phyloP scores from a whole-genome alignment of 1,284 basidiomycete genomes.

The Athelia sp. region DNA sequence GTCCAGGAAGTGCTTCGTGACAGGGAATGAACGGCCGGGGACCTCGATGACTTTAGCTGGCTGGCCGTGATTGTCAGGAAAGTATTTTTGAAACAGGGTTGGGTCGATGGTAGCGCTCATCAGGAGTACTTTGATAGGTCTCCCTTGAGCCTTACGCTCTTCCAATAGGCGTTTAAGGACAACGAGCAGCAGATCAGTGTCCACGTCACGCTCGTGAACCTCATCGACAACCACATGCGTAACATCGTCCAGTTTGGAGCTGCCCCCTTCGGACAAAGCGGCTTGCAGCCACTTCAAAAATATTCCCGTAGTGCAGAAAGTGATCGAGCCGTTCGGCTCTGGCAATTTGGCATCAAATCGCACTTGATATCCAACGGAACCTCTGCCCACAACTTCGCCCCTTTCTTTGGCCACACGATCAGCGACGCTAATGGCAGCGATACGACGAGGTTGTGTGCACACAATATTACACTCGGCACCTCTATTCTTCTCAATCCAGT shows the following conservation, averaged over 20 bases:
- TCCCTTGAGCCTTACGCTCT: conserved; percentile 69
- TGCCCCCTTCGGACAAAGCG: conserved; percentile 48
- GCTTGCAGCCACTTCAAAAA: conserved; percentile 88
- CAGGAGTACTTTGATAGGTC: conserved; percentile 84
- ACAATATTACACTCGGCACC: conserved; percentile 89
- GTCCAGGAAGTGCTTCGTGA: conserved; percentile 79
- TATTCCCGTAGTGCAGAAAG: conserved; percentile 93
- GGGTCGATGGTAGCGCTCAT: conserved; percentile 98
- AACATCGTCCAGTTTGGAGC: conserved; percentile 65
- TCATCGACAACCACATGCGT: conserved; percentile 95
- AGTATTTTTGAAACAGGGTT: conserved; percentile 85
- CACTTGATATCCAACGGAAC: conserved; percentile 87
- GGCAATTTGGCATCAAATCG: conserved; percentile 86
- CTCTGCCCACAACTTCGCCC: conserved; percentile 67
- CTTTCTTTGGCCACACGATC: conserved; percentile 91
- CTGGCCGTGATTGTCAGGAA: conserved; percentile 57
- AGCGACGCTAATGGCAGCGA: conserved; percentile 92
- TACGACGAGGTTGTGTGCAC: conserved; percentile 90
- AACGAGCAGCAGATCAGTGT: conserved; percentile 89
- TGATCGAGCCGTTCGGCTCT: conserved; percentile 80
- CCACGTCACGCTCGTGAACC: conserved; percentile 94
- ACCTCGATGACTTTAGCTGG: conserved; percentile 79
- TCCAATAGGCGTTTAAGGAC: conserved; percentile 84
- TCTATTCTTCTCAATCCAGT: conserved; percentile 72
- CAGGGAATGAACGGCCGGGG: conserved; percentile 92